These are phyloP conservation scores for Quillaja saponaria DNA, from an alignment of 306 rosid genomes.

Conservation along the genomic window DNA sequence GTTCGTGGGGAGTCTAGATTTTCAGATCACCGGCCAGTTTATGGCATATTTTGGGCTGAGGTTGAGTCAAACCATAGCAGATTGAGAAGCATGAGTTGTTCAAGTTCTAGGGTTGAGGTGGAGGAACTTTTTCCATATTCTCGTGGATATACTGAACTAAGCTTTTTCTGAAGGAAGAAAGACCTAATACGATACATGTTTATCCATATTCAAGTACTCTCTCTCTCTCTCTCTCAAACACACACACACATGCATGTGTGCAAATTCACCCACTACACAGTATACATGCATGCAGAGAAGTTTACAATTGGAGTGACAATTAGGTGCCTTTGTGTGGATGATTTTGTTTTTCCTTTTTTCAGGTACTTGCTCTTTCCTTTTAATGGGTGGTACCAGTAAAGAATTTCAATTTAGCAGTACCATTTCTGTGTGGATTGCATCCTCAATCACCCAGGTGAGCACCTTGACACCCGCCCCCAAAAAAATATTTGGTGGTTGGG, in stretches of 20 bases:
- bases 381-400: neutral
- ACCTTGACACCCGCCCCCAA: neutral
- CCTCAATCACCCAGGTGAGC: slow-evolving; percentile 8
- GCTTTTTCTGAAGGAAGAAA: slow-evolving; percentile 70
- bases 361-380: slow-evolving; percentile 7
- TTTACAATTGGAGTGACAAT: too few relatives aligned
- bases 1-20: slow-evolving; percentile 95
- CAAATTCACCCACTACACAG: neutral
- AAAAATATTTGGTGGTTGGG: too few relatives aligned
- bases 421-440: slow-evolving; percentile 1
- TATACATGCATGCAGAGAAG: neutral
- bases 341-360: neutral
- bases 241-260: slow-evolving; percentile 17
- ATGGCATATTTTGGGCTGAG: slow-evolving; percentile 93
- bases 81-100: slow-evolving; percentile 83
- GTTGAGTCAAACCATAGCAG: slow-evolving; percentile 78
- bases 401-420: neutral
- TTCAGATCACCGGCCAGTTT: slow-evolving; percentile 97
- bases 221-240: slow-evolving; percentile 26
- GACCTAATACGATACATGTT: slow-evolving; percentile 39
- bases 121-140: slow-evolving; percentile 94
- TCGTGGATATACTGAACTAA: slow-evolving; percentile 91
- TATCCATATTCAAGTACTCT: slow-evolving; percentile 48
- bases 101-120: slow-evolving; percentile 80
- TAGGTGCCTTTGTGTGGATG: neutral